These are phyloP conservation scores for Phytophthora brassicae DNA, from an alignment of 352 stramenopile species.

Conservation along the genomic window DNA sequence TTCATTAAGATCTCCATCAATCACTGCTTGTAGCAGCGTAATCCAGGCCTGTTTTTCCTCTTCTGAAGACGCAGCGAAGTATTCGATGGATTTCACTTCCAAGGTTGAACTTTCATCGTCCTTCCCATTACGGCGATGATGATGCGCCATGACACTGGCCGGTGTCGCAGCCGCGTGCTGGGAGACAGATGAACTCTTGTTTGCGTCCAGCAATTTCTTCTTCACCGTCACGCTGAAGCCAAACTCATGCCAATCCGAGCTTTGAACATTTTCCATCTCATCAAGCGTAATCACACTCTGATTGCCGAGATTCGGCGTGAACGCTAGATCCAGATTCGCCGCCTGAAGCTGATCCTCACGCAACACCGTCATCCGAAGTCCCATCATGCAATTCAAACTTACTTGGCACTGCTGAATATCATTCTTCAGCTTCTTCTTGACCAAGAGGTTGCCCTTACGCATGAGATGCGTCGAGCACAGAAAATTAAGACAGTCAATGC, in stretches of 20 bases:
- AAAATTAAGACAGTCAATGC: conserved; percentile 87
- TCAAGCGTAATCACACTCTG: conserved; percentile 77
- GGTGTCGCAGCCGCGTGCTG: conserved; percentile 17
- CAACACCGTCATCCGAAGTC: conserved; percentile 67
- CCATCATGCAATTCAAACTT: conserved; percentile 89
- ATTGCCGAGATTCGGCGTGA: conserved; percentile 61
- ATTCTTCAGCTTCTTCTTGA: conserved; percentile 83
- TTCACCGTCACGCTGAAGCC: conserved; percentile 74
- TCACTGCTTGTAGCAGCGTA: conserved; percentile 63
- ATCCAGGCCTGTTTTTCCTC: conserved; percentile 77
- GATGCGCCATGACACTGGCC: conserved; percentile 33
- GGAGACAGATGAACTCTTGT: conserved; percentile 14
- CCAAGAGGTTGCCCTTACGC: conserved; percentile 57
- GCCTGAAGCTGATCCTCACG: conserved; percentile 37
- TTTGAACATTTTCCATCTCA: conserved; percentile 74
- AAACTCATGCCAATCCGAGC: conserved; percentile 71
- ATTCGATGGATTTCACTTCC: conserved; percentile 58
- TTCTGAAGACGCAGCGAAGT: conserved; percentile 68
- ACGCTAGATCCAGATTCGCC: conserved; percentile 45
- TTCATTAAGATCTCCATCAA: conserved; percentile 79
- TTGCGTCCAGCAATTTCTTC: conserved; percentile 45
- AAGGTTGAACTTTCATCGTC: conserved; percentile 28
- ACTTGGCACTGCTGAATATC: conserved; percentile 69
- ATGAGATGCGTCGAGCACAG: conserved; percentile 85
- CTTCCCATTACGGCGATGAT: conserved; percentile 37